Base-by-base conservation (phyloP, 495 filamentous ascomycete genomes). In the Talaromyces wortmannii region DNA sequence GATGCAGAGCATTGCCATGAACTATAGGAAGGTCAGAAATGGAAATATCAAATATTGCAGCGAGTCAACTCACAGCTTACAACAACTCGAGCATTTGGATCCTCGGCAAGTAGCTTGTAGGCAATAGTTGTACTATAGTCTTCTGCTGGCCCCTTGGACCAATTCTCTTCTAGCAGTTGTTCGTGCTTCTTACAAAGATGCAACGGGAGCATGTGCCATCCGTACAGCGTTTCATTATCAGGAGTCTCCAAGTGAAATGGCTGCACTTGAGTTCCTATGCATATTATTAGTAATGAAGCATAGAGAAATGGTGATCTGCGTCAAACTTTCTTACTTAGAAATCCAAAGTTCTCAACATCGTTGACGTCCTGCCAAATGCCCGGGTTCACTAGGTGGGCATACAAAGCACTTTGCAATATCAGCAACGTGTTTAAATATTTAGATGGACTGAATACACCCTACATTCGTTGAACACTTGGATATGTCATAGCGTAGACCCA, bases 311-410 rank as follows among this genome's bases (percentile, higher is more conserved):
- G 6, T 4, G 2, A 42, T n/a, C 7, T 31, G 43, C 4, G 40
- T 31, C 15, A 50, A 16, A 31, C 8, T 29, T 49, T 69, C 83
- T 57, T 67, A 92, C 89, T 89, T 45, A 88, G 75, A 63, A 94
- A 96, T 0, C 91, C 91, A 74, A 90, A 95, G 40, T 81, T 71
- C 60, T 94, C 87, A 0, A 89, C 85, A 31, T 81, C 70, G 57
- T 90, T 83, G 36, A 88, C 54, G 63, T 94, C 78, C 50, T 86
- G 72, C 81, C 83, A 90, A 60, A 80, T 79, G 11, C 78, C 66
- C 0, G 86, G 84, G 57, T 90, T 82, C 55, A 92, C 52, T 44
- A 84, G 84, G 64, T 95, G 84, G 12, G 82, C 83, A 68, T 95
- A 96, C 13, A 96, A 66, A 17, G 83, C 83, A 58, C 90, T 92